Evolutionary conservation across 257 asterid species (phyloP).

Genomic region (Solanum sejunctum): DNA sequence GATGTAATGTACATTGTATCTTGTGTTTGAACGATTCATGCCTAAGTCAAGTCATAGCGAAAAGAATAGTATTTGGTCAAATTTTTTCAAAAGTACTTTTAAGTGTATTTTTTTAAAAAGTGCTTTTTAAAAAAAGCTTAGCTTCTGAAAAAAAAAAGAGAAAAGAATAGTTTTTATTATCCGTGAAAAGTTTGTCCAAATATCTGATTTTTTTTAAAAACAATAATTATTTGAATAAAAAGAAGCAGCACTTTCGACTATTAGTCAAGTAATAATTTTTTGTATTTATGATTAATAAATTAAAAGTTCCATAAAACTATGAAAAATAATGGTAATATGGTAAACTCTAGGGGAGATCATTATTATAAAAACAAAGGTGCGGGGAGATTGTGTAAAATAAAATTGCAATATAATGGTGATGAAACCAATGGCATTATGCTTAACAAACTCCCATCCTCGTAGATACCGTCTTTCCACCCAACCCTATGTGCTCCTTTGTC

Average conservation of each 20-base stretch:
- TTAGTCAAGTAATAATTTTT: background rate
- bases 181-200: too few relatives aligned
- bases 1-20: too few relatives aligned
- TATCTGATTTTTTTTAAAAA: too few relatives aligned
- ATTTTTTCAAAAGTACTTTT: background rate
- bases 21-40: too few relatives aligned
- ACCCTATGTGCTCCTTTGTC: conserved; percentile 5
- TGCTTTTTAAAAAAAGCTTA: background rate
- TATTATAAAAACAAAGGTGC: background rate
- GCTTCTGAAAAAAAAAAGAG: too few relatives aligned
- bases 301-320: background rate
- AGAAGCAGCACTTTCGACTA: background rate
- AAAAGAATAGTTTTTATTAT: too few relatives aligned
- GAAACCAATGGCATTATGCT: conserved; percentile 11
- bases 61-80: background rate
- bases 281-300: background rate
- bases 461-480: background rate
- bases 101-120: too few relatives aligned
- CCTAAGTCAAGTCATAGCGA: too few relatives aligned
- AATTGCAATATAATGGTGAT: background rate
- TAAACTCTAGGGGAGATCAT: background rate
- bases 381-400: background rate
- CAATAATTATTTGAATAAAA: too few relatives aligned
- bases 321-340: background rate
- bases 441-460: conserved; percentile 1